These are phyloP conservation scores for Hypholoma fasciculare DNA, from an alignment of 768 basidiomycete genomes.

Conservation along the genomic window DNA sequence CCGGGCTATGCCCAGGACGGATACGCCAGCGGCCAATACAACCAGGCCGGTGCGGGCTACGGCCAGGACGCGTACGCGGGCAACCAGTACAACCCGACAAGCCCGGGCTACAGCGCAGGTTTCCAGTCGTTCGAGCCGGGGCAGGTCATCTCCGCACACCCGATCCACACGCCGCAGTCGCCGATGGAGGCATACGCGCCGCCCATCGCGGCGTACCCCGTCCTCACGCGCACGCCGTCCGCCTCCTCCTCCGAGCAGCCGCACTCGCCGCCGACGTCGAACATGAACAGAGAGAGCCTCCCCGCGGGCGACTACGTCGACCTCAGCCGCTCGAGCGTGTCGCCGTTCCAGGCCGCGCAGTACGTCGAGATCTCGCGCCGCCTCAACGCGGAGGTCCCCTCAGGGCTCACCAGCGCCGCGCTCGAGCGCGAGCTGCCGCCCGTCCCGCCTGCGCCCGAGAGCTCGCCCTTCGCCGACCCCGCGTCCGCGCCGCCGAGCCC, in stretches of 20 bases:
- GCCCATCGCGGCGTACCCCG: slow-evolving; percentile 13
- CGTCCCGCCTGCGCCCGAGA: slow-evolving; percentile 15
- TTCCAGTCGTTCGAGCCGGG: slow-evolving; percentile 28
- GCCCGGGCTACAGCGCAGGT: not conserved
- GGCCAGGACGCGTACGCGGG: not conserved
- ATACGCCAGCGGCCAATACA: not conserved
- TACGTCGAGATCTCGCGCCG: slow-evolving; percentile 69
- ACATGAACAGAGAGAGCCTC: slow-evolving; percentile 10
- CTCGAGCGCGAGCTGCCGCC: slow-evolving; percentile 26
- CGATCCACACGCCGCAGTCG: slow-evolving; percentile 20
- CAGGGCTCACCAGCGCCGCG: slow-evolving; percentile 30
- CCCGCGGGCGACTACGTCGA: slow-evolving; percentile 57
- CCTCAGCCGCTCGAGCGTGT: slow-evolving; percentile 65
- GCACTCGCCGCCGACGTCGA: not conserved
- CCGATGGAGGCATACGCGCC: slow-evolving; percentile 14
- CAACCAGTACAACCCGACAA: not conserved
- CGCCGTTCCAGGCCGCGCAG: slow-evolving; percentile 75
- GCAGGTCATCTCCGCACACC: slow-evolving; percentile 26
- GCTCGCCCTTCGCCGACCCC: slow-evolving; percentile 32
- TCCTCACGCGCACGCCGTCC: slow-evolving; percentile 18
- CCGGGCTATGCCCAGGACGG: not conserved
- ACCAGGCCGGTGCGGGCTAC: not conserved
- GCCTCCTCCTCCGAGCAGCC: slow-evolving; percentile 6
- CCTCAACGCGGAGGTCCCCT: slow-evolving; percentile 43
- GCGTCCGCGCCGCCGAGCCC: slow-evolving; percentile 19